phyloP scores from a whole-genome alignment of 805 yeast species.

The Suhomyces vadensis region DNA sequence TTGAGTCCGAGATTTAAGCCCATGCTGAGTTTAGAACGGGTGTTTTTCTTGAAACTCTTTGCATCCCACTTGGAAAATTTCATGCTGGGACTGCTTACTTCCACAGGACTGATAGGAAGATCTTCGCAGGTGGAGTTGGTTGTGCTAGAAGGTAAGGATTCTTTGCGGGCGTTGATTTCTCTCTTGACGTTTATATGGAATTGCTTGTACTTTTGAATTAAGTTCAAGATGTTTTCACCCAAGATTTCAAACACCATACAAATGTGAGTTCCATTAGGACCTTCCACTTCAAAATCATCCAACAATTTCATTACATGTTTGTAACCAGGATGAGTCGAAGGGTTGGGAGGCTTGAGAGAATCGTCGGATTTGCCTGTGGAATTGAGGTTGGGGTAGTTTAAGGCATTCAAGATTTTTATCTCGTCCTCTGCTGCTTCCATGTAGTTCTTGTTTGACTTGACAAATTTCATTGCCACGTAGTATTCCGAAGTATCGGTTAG shows the following conservation, averaged over 20 bases:
- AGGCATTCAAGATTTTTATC: constrained; percentile 48
- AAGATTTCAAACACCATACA: constrained; percentile 68
- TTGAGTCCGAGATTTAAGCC: constrained; percentile 13
- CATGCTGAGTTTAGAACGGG: constrained; percentile 24
- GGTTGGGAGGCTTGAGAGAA: background rate
- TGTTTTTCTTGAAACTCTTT: constrained; percentile 13
- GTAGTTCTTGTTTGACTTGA: constrained; percentile 53
- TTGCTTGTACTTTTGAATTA: constrained; percentile 49
- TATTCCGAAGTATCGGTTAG: constrained; percentile 22
- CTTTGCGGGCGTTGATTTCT: constrained; percentile 9
- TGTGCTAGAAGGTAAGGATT: background rate
- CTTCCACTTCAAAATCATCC: constrained; percentile 56
- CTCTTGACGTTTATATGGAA: constrained; percentile 30
- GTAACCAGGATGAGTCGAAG: constrained; percentile 14
- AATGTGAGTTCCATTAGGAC: constrained; percentile 65
- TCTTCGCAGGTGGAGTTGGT: background rate
- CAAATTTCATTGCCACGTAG: constrained; percentile 65
- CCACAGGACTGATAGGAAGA: constrained; percentile 1
- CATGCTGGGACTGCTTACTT: constrained; percentile 1
- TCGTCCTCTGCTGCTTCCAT: constrained; percentile 68
- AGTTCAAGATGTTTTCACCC: constrained; percentile 58
- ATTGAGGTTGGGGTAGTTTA: constrained; percentile 21
- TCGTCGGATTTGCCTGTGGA: constrained; percentile 7
- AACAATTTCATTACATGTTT: constrained; percentile 50
- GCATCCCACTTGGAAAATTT: constrained; percentile 23